Conservation (phyloP, 2,329 filamentous ascomycete genomes). For the Nemania abortiva region DNA sequence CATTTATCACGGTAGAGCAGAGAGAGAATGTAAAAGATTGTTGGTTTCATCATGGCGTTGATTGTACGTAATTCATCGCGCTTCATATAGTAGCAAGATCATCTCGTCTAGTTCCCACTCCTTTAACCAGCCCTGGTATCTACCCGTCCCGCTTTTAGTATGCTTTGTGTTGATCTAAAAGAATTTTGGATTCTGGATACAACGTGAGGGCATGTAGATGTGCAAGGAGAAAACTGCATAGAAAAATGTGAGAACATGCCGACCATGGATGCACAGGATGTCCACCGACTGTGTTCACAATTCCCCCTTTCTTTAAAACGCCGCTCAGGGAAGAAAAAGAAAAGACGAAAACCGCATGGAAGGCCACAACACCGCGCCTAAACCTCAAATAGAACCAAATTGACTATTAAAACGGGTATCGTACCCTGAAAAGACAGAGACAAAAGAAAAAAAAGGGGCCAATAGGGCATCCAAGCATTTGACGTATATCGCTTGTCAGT, state of each 20-base stretch:
- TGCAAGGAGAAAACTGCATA: neutral
- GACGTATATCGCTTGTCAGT: neutral
- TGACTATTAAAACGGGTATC: conserved; percentile 5
- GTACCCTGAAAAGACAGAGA: conserved; percentile 1
- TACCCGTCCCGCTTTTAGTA: neutral
- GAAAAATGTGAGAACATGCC: conserved; percentile 9
- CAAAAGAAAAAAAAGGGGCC: neutral
- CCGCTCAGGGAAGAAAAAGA: neutral
- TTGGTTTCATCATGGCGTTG: conserved; percentile 9
- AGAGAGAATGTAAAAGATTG: neutral
- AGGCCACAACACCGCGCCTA: neutral
- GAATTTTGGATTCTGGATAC: neutral
- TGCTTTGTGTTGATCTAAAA: neutral
- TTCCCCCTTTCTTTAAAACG: neutral
- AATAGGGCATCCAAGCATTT: neutral
- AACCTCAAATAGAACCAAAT: conserved; percentile 9
- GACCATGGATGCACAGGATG: neutral
- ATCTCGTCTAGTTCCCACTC: neutral
- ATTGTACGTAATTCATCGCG: conserved; percentile 21
- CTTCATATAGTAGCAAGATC: conserved; percentile 8
- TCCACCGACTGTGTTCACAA: neutral
- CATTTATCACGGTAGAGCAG: neutral
- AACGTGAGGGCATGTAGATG: neutral
- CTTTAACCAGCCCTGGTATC: neutral
- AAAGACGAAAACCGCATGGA: neutral